Evolutionary conservation across 2,329 filamentous ascomycete genomes (phyloP), one percentile per base, ranked within the genome.

Genomic region (Fusarium sp.): DNA sequence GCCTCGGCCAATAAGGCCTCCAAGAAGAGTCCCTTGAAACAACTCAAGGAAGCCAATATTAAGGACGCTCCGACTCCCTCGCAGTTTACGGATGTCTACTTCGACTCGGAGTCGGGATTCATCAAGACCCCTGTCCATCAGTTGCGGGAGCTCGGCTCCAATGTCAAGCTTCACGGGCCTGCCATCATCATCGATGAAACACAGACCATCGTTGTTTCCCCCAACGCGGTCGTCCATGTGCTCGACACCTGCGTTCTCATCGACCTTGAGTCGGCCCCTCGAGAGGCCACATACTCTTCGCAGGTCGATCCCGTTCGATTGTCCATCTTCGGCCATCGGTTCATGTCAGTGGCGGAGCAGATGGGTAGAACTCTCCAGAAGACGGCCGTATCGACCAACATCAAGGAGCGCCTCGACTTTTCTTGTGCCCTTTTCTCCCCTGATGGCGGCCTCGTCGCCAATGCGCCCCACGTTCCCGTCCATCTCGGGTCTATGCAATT

Each of bases 291-390:
- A 2, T 47, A 58, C 16, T 42, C 76, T n/a, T 67, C 70, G 59
- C 66, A 73, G 58, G 88, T 93, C 4, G 91, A 94, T 77, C 93
- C 92, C 11, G 93, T 95, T 74, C 88, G 93, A 81, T 86, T 96
- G 2, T 93, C 90, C 74, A 92, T 95, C 68, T 95, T 96, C 77
- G 92, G 91, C 0, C 93, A 95, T 80, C 88, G 93, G 4, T 96
- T 96, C 83, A 95, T 95, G 93, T 91, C 92, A 4, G 94, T 95
- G 71, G 94, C 94, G 0, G 94, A 95, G 81, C 93, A 95, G 78
- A 95, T 95, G 93, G 93, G 94, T 0, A 87, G 92, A 61, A 92
- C 92, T 5, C 82, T 96, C n/a, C 92, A 95, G 78, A 95, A 95
- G 83, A 95, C 93, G 0, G 91, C 91, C 74, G 91, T 95, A 16